Percentiles rank a stretch among this genome's conserved stretches.
phyloP scores from a whole-genome alignment of 371 early-diverging fungal species.

The Syncephalastrum contaminatum region DNA sequence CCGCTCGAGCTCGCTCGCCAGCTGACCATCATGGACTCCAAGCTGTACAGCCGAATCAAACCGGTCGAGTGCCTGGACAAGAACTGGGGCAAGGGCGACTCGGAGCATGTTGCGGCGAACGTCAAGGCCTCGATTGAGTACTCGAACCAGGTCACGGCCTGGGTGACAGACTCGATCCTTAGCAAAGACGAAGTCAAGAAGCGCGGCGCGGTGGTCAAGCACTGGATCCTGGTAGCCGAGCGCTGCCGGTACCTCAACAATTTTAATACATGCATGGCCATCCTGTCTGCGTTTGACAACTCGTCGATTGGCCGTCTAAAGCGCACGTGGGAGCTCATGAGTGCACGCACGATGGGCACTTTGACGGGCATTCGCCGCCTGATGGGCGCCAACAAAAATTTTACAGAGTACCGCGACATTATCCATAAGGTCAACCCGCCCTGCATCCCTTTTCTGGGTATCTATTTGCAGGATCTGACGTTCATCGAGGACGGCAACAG shows the following conservation, averaged over 20 bases:
- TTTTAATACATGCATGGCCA: constrained; percentile 89
- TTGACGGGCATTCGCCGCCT: constrained; percentile 53
- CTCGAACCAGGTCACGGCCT: constrained; percentile 78
- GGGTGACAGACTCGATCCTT: constrained; percentile 86
- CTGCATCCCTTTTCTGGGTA: constrained; percentile 90
- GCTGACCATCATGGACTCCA: constrained; percentile 77
- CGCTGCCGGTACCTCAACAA: constrained; percentile 81
- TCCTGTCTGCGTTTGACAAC: constrained; percentile 86
- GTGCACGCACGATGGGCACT: constrained; percentile 31
- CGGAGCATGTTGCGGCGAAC: constrained; percentile 57
- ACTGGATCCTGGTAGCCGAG: constrained; percentile 86
- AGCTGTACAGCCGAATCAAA: constrained; percentile 66
- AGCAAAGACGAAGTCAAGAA: constrained; percentile 78
- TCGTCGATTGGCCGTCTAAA: constrained; percentile 87
- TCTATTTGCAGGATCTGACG: constrained; percentile 86
- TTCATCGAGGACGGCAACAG: constrained; percentile 93
- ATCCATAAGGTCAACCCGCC: constrained; percentile 88
- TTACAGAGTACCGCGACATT: constrained; percentile 80
- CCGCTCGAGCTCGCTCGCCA: constrained; percentile 87
- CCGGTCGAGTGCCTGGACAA: constrained; percentile 78
- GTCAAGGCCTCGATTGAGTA: constrained; percentile 67
- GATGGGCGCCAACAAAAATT: constrained; percentile 84
- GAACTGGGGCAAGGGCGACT: constrained; percentile 71
- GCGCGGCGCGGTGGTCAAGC: constrained; percentile 71
- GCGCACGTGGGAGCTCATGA: constrained; percentile 76